Conservation (phyloP, 116 monocot species). For the Papilionanthe hybrid region DNA sequence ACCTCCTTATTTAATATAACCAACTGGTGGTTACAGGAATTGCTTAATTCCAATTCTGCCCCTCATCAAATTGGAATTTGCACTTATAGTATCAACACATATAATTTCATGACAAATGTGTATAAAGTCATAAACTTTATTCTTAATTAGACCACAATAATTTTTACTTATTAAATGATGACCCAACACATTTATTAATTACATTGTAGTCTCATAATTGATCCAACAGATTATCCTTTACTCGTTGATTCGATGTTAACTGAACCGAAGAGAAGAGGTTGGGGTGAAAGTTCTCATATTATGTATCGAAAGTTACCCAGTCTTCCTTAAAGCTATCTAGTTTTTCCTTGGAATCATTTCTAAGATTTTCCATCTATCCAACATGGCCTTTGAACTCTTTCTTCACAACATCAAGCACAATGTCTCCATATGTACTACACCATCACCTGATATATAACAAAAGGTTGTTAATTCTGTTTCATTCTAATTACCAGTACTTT, state of each 20-base stretch:
- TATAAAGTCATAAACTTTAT: too few species aligned
- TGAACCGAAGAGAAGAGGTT: conserved; percentile 33
- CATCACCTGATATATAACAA: conserved; percentile 40
- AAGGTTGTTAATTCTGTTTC: neutral
- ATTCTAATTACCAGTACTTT: neutral
- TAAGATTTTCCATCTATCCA: conserved; percentile 48
- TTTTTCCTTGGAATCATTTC: conserved; percentile 21
- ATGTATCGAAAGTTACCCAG: conserved; percentile 36
- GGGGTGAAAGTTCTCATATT: conserved; percentile 55
- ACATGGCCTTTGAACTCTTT: conserved; percentile 84
- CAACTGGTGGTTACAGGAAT: too few species aligned
- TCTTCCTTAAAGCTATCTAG: neutral
- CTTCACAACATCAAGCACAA: conserved; percentile 62
- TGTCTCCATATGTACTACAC: conserved; percentile 62
- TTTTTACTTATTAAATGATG: too few species aligned
- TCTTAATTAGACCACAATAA: too few species aligned
- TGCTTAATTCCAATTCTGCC: too few species aligned
- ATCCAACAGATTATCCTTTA: neutral
- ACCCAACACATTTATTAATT: too few species aligned
- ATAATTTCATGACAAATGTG: too few species aligned
- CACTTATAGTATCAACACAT: too few species aligned
- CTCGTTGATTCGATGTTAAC: neutral
- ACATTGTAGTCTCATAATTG: too few species aligned
- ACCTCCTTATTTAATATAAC: too few species aligned
- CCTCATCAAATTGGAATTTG: too few species aligned